phyloP scores from a whole-genome alignment of 805 yeast genomes.

The Metschnikowia matae region DNA sequence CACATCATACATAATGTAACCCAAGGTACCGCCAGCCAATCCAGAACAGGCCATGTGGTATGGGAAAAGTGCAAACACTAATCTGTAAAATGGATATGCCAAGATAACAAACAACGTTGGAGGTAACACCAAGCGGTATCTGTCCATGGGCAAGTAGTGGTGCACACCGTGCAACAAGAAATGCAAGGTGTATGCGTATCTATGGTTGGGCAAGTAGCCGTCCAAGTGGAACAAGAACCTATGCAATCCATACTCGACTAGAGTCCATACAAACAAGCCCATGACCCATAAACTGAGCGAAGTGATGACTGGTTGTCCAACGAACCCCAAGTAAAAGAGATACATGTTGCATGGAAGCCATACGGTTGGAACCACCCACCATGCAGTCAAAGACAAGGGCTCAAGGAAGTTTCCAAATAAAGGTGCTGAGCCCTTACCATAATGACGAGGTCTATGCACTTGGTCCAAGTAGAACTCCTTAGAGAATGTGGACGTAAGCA shows the following conservation, averaged over 20 bases:
- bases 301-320: slow-evolving; percentile 40
- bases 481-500: slow-evolving; percentile 66
- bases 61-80: slow-evolving; percentile 76
- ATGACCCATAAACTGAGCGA: slow-evolving; percentile 60
- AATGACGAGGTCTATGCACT: slow-evolving; percentile 96
- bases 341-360: slow-evolving; percentile 84
- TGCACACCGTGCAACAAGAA: slow-evolving; percentile 94
- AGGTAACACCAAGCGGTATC: slow-evolving; percentile 89
- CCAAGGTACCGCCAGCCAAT: slow-evolving; percentile 93
- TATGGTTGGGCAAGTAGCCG: slow-evolving; percentile 76
- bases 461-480: slow-evolving; percentile 93
- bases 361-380: slow-evolving; percentile 85
- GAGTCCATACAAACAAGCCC: slow-evolving; percentile 92
- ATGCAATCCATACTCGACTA: slow-evolving; percentile 83
- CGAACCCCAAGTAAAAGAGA: slow-evolving; percentile 56
- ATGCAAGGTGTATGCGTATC: slow-evolving; percentile 71
- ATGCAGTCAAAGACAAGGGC: slow-evolving; percentile 85
- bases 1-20: slow-evolving; percentile 86
- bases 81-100: slow-evolving; percentile 73
- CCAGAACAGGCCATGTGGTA: slow-evolving; percentile 84
- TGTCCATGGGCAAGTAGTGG: slow-evolving; percentile 97
- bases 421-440: slow-evolving; percentile 95
- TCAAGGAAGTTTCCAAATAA: slow-evolving; percentile 92
- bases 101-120: slow-evolving; percentile 76
- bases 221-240: slow-evolving; percentile 94